A percentile compares a stretch with the other conserved stretches of the same genome.
These are phyloP conservation scores for Cochlearia excelsa DNA, from an alignment of 345 rosid genomes.

Conservation along the genomic window DNA sequence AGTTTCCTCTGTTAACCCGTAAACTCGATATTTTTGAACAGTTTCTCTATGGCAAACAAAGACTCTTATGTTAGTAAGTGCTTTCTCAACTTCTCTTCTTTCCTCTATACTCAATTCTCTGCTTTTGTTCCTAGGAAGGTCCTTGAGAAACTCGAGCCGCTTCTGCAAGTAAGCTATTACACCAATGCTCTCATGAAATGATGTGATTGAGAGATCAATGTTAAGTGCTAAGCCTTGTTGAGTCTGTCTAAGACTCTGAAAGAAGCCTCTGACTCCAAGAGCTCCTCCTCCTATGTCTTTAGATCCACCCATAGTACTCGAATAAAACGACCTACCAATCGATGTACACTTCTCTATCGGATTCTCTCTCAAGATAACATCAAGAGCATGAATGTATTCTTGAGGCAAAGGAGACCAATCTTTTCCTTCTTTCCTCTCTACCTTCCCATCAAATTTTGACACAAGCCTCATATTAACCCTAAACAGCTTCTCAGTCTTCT, in stretches of 20 bases:
- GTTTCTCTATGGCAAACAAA: conserved; percentile 97
- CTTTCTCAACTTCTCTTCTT: conserved; percentile 82
- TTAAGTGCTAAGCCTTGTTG: conserved; percentile 95
- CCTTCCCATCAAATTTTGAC: conserved; percentile 78
- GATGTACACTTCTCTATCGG: conserved; percentile 76
- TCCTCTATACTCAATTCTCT: conserved; percentile 65
- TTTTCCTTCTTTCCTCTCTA: conserved; percentile 58
- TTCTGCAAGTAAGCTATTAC: conserved; percentile 86
- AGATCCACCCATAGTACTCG: conserved; percentile 69
- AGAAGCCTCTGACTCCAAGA: conserved; percentile 85
- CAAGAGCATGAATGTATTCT: conserved; percentile 89
- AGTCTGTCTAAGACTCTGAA: conserved; percentile 90
- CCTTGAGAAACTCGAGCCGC: conserved; percentile 73
- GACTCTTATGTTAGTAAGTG: conserved; percentile 70
- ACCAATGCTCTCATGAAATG: conserved; percentile 91
- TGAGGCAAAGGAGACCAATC: conserved; percentile 85
- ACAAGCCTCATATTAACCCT: conserved; percentile 70
- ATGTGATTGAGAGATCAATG: conserved; percentile 81
- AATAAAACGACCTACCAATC: conserved; percentile 75
- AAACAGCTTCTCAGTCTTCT: conserved; percentile 51
- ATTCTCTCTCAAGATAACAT: conserved; percentile 82
- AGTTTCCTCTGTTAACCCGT: conserved; percentile 70
- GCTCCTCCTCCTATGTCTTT: conserved; percentile 92
- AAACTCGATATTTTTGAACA: conserved; percentile 79
- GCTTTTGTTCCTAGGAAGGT: conserved; percentile 65